Evolutionary conservation across 768 basidiomycete species (phyloP), one percentile per base, ranked within the genome.

Genomic region (Mycena maculata): DNA sequence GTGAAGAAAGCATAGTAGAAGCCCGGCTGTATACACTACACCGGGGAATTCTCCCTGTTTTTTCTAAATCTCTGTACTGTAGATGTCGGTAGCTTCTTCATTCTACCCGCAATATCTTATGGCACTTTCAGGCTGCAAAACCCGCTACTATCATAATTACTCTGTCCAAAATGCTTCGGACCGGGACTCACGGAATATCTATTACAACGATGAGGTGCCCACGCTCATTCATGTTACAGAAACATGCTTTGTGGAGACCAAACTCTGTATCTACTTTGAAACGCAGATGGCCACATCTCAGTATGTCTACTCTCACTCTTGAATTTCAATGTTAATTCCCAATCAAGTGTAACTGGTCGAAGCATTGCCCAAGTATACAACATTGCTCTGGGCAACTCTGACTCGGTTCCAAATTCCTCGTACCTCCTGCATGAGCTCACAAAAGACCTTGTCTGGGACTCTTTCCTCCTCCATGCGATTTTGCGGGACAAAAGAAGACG

Each of bases 91-190:
- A 36, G 33, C 33, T 36, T 6, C 33, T 36, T 36, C 6, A n/a
- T n/a, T n/a, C 33, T 36, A 13, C 8, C 13, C 33, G 6, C 8
- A 36, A 36, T 36, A n/a, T n/a, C n/a, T 36, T 13, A 36, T 36
- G 33, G 13, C 6, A 36, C 33, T 13, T 36, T 13, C 33, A 63
- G 62, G 5, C 5, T 64, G 63, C 47, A 1, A 22, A 4, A 64
- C 63, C 0, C 63, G 55, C 1, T 64, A 57, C n/a, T 44, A 64
- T 42, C 55, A 25, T 18, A 64, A 64, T 20, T 64, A 64, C 16
- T 57, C 0, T 22, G 63, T 64, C 12, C 12, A 47, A 11, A n/a
- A 48, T 20, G 57, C 54, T 3, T 4, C 33, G 3, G 16, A 25
- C 3, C n/a, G 16, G 1, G 20, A 30, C 0, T 42, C 56, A 0